A percentile compares a stretch with the other conserved stretches of the same genome.
These are phyloP conservation scores for Coemansia sp. DNA, from an alignment of 192 early-diverging fungal genomes.

Conservation along the genomic window DNA sequence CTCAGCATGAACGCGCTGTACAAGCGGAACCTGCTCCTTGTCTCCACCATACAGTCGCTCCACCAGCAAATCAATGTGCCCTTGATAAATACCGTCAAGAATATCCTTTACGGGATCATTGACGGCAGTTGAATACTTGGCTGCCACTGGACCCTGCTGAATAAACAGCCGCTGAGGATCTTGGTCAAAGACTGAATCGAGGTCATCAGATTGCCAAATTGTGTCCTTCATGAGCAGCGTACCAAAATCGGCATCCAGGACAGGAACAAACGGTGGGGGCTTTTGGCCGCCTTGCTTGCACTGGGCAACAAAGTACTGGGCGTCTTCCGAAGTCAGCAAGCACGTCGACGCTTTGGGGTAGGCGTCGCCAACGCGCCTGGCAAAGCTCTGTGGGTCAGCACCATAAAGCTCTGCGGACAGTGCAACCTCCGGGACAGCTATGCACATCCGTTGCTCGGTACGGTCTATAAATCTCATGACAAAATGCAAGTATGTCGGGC, in stretches of 20 bases:
- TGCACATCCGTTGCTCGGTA: neutral
- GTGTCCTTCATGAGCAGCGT: slow-evolving; percentile 91
- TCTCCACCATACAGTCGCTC: slow-evolving; percentile 66
- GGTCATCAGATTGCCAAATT: slow-evolving; percentile 85
- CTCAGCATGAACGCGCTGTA: slow-evolving; percentile 2
- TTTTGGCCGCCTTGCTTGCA: slow-evolving; percentile 70
- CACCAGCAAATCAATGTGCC: slow-evolving; percentile 74
- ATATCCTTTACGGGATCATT: slow-evolving; percentile 87
- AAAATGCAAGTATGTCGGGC: slow-evolving; percentile 64
- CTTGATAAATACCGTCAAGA: slow-evolving; percentile 76
- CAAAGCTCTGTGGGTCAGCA: slow-evolving; percentile 4
- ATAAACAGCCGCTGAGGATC: slow-evolving; percentile 82
- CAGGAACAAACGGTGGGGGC: slow-evolving; percentile 88
- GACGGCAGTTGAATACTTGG: slow-evolving; percentile 65
- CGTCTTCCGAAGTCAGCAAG: slow-evolving; percentile 31
- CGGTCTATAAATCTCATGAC: slow-evolving; percentile 78
- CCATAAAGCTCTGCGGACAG: neutral
- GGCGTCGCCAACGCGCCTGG: neutral
- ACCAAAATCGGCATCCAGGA: slow-evolving; percentile 87
- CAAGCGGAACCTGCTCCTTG: slow-evolving; percentile 61
- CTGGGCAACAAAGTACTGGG: slow-evolving; percentile 28
- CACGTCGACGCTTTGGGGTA: slow-evolving; percentile 18
- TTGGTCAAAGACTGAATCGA: slow-evolving; percentile 78
- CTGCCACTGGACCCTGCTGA: slow-evolving; percentile 87
- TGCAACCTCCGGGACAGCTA: neutral